These are phyloP conservation scores for Tylopilus plumbeoviolaceoides DNA, from an alignment of 768 basidiomycete species.

Conservation along the genomic window DNA sequence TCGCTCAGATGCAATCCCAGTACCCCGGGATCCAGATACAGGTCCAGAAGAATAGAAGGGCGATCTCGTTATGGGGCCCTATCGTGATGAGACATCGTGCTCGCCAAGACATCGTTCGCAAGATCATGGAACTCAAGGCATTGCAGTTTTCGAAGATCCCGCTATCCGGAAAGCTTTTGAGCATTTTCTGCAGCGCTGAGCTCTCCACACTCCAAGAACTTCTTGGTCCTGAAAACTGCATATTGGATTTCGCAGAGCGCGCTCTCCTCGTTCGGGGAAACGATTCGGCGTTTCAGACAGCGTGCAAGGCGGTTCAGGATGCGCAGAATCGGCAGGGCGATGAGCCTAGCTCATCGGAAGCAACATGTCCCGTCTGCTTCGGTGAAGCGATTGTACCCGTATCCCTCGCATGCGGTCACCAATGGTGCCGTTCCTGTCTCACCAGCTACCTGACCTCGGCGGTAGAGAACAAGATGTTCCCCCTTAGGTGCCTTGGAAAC, in stretches of 20 bases:
- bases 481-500: slow-evolving; percentile 67
- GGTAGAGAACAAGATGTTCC: slow-evolving; percentile 57
- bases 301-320: slow-evolving; percentile 41
- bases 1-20: slow-evolving; percentile 40
- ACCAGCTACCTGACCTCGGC: slow-evolving; percentile 54
- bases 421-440: slow-evolving; percentile 65
- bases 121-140: slow-evolving; percentile 41
- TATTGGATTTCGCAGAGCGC: slow-evolving; percentile 41
- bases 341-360: slow-evolving; percentile 13
- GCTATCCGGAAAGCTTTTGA: slow-evolving; percentile 43
- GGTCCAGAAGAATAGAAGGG: slow-evolving; percentile 38
- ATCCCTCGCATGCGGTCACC: slow-evolving; percentile 59
- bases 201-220: slow-evolving; percentile 43
- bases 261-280: slow-evolving; percentile 55
- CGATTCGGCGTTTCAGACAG: slow-evolving; percentile 30
- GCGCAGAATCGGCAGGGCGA: slow-evolving; percentile 33
- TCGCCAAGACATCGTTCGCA: slow-evolving; percentile 43
- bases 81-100: slow-evolving; percentile 37
- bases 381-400: slow-evolving; percentile 49
- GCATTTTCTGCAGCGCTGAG: slow-evolving; percentile 44
- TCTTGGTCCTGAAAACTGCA: slow-evolving; percentile 56
- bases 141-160: slow-evolving; percentile 42
- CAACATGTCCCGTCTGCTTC: slow-evolving; percentile 68
- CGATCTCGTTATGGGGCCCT: slow-evolving; percentile 54
- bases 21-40: slow-evolving; percentile 42